These are phyloP conservation scores for Glycine latifolia DNA, from an alignment of 306 rosid genomes.

Conservation along the genomic window DNA sequence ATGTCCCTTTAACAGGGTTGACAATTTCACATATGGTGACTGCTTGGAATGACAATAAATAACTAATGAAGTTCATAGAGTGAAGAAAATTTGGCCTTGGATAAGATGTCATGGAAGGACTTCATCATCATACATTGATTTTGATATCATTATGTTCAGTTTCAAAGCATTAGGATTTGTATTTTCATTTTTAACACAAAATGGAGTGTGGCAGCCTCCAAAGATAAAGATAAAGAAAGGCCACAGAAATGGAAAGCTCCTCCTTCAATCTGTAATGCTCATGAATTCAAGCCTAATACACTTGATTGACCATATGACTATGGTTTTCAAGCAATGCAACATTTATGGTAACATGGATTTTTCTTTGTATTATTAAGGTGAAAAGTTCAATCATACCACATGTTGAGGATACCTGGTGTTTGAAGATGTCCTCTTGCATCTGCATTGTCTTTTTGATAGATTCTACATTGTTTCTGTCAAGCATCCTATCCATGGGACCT, in stretches of 20 bases:
- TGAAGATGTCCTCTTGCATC: conserved; percentile 84
- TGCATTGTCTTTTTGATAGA: conserved; percentile 84
- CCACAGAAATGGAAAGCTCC: no score
- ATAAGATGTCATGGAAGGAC: background rate
- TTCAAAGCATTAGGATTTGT: background rate
- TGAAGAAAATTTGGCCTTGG: background rate
- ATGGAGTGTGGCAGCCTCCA: no score
- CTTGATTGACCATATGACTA: no score
- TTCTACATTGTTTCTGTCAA: conserved; percentile 65
- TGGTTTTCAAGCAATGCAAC: background rate
- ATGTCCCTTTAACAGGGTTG: conserved; percentile 7
- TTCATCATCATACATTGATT: background rate
- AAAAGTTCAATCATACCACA: conserved; percentile 33
- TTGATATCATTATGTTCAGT: background rate
- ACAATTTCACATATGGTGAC: conserved; percentile 4
- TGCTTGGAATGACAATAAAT: conserved; percentile 4
- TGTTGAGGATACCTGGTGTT: conserved; percentile 71
- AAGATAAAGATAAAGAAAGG: background rate
- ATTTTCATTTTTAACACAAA: no score
- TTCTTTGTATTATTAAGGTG: conserved; percentile 7
- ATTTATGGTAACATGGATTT: conserved; percentile 17
- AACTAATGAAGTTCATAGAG: conserved; percentile 10
- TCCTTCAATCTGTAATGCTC: background rate
- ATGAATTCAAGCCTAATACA: background rate
- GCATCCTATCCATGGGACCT: conserved; percentile 65